These are phyloP conservation scores for Ceratonia siliqua DNA, from an alignment of 306 rosid species.

Conservation along the genomic window DNA sequence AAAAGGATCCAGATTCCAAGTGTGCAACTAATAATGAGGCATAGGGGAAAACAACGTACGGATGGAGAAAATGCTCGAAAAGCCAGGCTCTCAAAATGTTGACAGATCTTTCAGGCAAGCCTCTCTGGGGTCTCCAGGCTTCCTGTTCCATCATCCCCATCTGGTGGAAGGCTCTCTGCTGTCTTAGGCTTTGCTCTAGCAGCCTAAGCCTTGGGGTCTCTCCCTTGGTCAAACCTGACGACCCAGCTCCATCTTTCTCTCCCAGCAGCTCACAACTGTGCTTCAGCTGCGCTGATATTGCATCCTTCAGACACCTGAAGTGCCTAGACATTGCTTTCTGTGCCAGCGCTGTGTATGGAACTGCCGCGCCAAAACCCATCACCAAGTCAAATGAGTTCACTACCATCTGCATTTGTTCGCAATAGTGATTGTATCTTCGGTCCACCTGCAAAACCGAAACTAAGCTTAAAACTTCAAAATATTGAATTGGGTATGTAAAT, in stretches of 20 bases:
- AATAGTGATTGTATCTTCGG: conserved; percentile 83
- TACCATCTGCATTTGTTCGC: conserved; percentile 98
- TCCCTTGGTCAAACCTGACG: conserved; percentile 82
- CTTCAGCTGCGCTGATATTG: conserved; percentile 67
- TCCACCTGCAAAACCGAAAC: conserved; percentile 63
- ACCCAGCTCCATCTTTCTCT: conserved; percentile 81
- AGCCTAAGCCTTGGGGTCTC: conserved; percentile 94
- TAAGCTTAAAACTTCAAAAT: background rate
- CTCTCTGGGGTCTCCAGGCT: conserved; percentile 99
- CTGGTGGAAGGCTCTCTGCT: conserved; percentile 90
- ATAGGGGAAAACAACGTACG: conserved; percentile 56
- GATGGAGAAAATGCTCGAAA: conserved; percentile 97
- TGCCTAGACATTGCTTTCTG: conserved; percentile 98
- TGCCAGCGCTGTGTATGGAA: conserved; percentile 88
- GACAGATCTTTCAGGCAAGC: conserved; percentile 98
- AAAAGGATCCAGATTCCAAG: background rate
- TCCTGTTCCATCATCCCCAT: conserved; percentile 99
- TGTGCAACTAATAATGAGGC: background rate
- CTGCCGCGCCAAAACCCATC: conserved; percentile 93
- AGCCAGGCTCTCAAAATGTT: conserved; percentile 98
- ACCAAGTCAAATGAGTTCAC: conserved; percentile 88
- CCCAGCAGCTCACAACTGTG: conserved; percentile 79
- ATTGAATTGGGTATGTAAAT: background rate
- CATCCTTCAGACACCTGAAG: conserved; percentile 91
- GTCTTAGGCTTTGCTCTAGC: conserved; percentile 85